A percentile compares a stretch with the other conserved stretches of the same genome.
Evolutionary conservation across 192 early-diverging fungal species (phyloP).

Genomic region (Blastocladiella britannica): DNA sequence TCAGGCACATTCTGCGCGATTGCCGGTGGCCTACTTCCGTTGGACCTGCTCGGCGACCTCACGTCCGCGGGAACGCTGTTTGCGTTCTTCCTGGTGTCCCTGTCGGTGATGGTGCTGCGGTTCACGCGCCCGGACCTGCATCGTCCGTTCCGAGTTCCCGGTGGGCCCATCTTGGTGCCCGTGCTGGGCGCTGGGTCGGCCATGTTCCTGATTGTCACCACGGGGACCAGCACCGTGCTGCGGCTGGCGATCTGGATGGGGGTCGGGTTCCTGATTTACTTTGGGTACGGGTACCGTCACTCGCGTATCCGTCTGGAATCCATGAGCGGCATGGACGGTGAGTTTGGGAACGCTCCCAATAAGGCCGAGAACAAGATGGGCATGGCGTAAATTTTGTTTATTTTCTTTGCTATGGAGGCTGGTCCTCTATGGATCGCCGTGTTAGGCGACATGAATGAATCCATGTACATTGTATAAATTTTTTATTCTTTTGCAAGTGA

Average conservation of each 20-base stretch:
- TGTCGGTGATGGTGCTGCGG: slow-evolving; percentile 55
- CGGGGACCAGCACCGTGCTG: slow-evolving; percentile 39
- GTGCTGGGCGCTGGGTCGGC: slow-evolving; percentile 34
- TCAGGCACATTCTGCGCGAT: slow-evolving; percentile 42
- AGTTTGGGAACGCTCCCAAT: too few species aligned
- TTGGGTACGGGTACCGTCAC: slow-evolving; percentile 37
- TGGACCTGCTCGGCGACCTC: slow-evolving; percentile 64
- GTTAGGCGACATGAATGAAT: too few species aligned
- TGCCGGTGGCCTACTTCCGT: slow-evolving; percentile 48
- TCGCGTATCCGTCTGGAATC: slow-evolving; percentile 37
- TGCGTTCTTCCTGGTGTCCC: slow-evolving; percentile 64
- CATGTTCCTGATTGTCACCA: slow-evolving; percentile 39
- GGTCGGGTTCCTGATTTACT: slow-evolving; percentile 50
- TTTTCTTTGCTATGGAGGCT: too few species aligned
- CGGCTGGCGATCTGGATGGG: slow-evolving; percentile 61
- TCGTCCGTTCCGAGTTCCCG: slow-evolving; percentile 48
- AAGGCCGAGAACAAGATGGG: too few species aligned
- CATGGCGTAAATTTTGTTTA: too few species aligned
- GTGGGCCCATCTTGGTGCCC: slow-evolving; percentile 39
- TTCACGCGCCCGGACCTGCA: slow-evolving; percentile 46
- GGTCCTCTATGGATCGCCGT: too few species aligned
- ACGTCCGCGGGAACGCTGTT: slow-evolving; percentile 67
- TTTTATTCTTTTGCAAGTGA: too few species aligned
- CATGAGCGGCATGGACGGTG: too few species aligned
- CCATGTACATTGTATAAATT: too few species aligned